Evolutionary conservation across 371 early-diverging fungal genomes (phyloP), one percentile per base, ranked within the genome.

Genomic region (Apophysomyces variabilis): DNA sequence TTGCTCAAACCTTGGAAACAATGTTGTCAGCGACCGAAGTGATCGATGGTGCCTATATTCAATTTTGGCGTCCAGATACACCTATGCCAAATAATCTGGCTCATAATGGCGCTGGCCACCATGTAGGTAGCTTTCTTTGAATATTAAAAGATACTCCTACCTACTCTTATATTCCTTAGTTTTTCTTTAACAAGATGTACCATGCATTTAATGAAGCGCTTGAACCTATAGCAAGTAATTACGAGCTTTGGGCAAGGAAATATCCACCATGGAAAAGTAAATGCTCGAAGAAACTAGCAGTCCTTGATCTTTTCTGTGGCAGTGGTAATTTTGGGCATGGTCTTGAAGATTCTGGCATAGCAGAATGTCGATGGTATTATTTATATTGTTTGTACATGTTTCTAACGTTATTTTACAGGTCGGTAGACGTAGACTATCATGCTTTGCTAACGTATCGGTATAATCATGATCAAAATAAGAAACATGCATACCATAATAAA

Each of bases 261-360:
- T 62, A 35, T 60, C 54, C 60, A 26, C 46, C 43, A 46, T 60
- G 64, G 63, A 46, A 59, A 59, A 50, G 36, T 12, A 67, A 60
- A 12, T 38, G 35, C 12, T 46, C 9, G 7, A 16, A 26, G n/a
- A 67, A 64, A 43, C 46, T 74, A 39, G 58, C 58, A 3, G 60
- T 58, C 16, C 65, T 74, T 2, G 75, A 74, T 58, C 56, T 74
- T 16, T 74, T 70, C 58, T 74, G 71, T 58, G 75, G 75, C 7
- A 62, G 67, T 45, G 75, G 75, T 37, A 71, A 63, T 16, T 63
- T 74, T 3, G 71, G 71, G 6, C 58, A 62, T 16, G 74, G 74
- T 38, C 21, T 74, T 18, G 66, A 67, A 43, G 71, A 71, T 43
- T 18, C 71, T 4, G 71, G 75, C 11, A 36, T 71, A 35, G 63